These are phyloP conservation scores for Sequoia sempervirens DNA, from an alignment of 75 land plant species.

Conservation along the genomic window DNA sequence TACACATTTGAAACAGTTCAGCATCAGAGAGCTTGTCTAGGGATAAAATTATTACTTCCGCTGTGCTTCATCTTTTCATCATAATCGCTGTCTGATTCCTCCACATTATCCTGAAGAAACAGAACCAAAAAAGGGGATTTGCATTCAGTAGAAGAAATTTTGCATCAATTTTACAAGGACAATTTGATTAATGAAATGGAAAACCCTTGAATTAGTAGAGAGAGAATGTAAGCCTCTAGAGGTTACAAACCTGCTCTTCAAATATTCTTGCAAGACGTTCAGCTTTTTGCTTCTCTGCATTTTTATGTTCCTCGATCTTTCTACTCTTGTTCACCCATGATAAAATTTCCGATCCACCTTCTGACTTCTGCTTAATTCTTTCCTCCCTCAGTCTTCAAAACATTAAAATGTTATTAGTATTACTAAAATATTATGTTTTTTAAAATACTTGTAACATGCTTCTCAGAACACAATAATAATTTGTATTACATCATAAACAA, in stretches of 20 bases:
- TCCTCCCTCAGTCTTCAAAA: constrained; percentile 51
- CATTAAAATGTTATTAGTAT: not conserved
- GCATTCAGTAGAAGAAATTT: not conserved
- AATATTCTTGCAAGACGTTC: constrained; percentile 53
- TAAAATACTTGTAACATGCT: not conserved
- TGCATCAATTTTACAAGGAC: not conserved
- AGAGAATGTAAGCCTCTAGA: not conserved
- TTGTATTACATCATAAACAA: not conserved
- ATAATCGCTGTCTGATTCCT: constrained; percentile 52
- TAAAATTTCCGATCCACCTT: constrained; percentile 57
- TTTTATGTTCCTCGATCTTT: constrained; percentile 67
- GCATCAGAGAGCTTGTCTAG: not conserved
- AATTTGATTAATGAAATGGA: not conserved
- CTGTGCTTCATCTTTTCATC: constrained; percentile 25
- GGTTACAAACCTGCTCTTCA: constrained; percentile 69
- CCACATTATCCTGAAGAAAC: constrained; percentile 40
- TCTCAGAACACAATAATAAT: not conserved
- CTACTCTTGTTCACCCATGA: constrained; percentile 83
- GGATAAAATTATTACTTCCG: constrained; percentile 26
- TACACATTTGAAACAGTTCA: constrained; percentile 1
- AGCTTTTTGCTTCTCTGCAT: constrained; percentile 68
- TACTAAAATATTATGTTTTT: not conserved
- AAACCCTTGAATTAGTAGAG: not conserved
- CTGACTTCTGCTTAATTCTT: constrained; percentile 43
- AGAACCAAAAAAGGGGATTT: not conserved